Percentiles rank a stretch among this genome's conserved stretches.
phyloP scores from a whole-genome alignment of 2,329 filamentous ascomycete genomes.

The Exophiala sp. region DNA sequence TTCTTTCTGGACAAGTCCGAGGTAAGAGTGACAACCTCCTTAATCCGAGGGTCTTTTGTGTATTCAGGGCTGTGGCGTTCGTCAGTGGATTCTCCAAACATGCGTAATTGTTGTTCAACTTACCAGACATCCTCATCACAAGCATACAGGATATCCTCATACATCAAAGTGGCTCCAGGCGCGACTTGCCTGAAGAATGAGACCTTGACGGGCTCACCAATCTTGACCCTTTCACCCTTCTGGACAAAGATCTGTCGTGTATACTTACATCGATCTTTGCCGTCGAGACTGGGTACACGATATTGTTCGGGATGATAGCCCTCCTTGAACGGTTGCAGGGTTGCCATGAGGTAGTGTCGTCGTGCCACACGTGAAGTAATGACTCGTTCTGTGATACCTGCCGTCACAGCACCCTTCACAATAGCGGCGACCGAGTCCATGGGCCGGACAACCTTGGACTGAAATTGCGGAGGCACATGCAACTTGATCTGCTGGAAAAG shows the following conservation, averaged over 20 bases:
- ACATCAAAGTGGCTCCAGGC: constrained; percentile 96
- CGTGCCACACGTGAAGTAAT: constrained; percentile 95
- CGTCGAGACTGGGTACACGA: constrained; percentile 91
- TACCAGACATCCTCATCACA: constrained; percentile 88
- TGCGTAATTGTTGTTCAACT: constrained; percentile 5
- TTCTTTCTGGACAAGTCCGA: constrained; percentile 97
- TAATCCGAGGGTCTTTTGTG: constrained; percentile 99
- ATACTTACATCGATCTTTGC: constrained; percentile 98
- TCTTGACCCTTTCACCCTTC: constrained; percentile 98
- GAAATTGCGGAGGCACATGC: constrained; percentile 96
- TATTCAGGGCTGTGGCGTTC: constrained; percentile 67
- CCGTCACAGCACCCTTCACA: constrained; percentile 95
- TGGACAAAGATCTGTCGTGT: constrained; percentile 98
- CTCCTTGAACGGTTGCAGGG: constrained; percentile 96
- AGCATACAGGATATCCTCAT: constrained; percentile 95
- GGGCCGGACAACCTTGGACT: constrained; percentile 93
- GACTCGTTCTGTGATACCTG: constrained; percentile 94
- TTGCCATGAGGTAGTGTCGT: constrained; percentile 98
- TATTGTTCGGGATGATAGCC: constrained; percentile 98
- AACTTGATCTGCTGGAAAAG: constrained; percentile 99
- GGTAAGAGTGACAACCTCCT: constrained; percentile 96
- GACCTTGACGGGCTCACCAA: constrained; percentile 97
- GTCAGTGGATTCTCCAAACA: not conserved
- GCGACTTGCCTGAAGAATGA: constrained; percentile 98
- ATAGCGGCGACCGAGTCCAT: constrained; percentile 99